These are phyloP conservation scores for Pichia scutulata DNA, from an alignment of 805 yeast species.

Conservation along the genomic window DNA sequence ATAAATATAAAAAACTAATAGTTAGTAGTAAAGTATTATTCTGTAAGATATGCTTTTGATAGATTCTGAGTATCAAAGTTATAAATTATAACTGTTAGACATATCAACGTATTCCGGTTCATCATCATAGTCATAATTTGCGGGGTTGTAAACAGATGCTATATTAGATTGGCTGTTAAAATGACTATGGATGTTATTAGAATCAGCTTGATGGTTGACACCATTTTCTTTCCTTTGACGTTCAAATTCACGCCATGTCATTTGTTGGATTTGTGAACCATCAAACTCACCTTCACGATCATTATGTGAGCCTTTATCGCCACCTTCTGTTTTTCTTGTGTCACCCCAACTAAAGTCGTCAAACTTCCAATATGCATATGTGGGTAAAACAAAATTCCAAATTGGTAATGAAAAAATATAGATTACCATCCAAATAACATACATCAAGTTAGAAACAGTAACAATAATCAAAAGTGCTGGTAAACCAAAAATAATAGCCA, in stretches of 20 bases:
- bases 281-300: constrained; percentile 78
- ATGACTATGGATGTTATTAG: background rate
- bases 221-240: constrained; percentile 39
- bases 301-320: constrained; percentile 62
- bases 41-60: too few species aligned
- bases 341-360: constrained; percentile 98
- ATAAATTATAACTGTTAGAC: constrained; percentile 1
- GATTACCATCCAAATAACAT: constrained; percentile 70
- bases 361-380: constrained; percentile 88
- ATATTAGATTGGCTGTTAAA: constrained; percentile 11
- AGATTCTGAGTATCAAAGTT: background rate
- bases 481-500: constrained; percentile 74
- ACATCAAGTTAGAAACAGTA: constrained; percentile 68
- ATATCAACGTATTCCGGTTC: constrained; percentile 13
- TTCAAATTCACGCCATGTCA: constrained; percentile 92
- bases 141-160: constrained; percentile 23
- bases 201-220: background rate
- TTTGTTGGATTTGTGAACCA: constrained; percentile 83
- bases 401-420: constrained; percentile 80
- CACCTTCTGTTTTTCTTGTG: constrained; percentile 72
- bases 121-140: constrained; percentile 8
- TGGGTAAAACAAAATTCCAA: constrained; percentile 86
- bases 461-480: constrained; percentile 78
- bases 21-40: background rate
- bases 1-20: background rate